Evolutionary conservation across 139 green algal species (phyloP).

Genomic region (Micromonas pusilla): DNA sequence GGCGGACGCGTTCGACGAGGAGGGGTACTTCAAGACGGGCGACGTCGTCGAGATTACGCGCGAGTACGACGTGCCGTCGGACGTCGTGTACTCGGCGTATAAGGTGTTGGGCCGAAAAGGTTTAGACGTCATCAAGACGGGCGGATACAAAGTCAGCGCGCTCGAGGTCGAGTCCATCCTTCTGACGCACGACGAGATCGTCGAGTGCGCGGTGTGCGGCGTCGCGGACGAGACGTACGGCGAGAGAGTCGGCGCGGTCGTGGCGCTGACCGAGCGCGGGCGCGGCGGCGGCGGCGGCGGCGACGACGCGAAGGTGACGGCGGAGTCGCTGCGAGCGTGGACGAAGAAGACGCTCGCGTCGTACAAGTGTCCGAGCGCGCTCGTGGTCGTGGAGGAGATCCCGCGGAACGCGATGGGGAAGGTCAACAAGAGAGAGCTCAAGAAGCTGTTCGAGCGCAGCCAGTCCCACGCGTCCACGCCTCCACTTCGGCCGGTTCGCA

Average conservation of each 20-base stretch:
- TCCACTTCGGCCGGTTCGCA: no score
- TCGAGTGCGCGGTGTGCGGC: conserved; percentile 77
- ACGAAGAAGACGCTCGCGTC: conserved; percentile 42
- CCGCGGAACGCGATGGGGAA: conserved; percentile 95
- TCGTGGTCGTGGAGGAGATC: conserved; percentile 53
- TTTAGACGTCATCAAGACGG: conserved; percentile 91
- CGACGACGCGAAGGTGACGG: background rate
- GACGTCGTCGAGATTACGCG: conserved; percentile 22
- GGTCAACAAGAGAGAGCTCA: conserved; percentile 81
- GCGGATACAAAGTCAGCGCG: conserved; percentile 77
- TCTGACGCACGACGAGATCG: conserved; percentile 58
- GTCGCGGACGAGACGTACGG: conserved; percentile 66
- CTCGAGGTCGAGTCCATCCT: conserved; percentile 73
- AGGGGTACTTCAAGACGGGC: conserved; percentile 86
- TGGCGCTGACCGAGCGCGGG: conserved; percentile 10
- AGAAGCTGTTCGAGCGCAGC: conserved; percentile 20
- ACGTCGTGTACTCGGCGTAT: conserved; percentile 46
- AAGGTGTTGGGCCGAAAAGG: conserved; percentile 70
- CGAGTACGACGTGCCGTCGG: background rate
- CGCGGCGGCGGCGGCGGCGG: background rate
- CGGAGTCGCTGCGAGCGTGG: conserved; percentile 32
- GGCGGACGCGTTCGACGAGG: conserved; percentile 59
- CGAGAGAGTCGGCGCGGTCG: conserved; percentile 59
- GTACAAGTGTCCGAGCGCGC: conserved; percentile 61
- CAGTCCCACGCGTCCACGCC: no score